Evolutionary conservation across 1,139 yeast genomes (phyloP), one percentile per base, ranked within the genome.

Genomic region (Pichia sp.): DNA sequence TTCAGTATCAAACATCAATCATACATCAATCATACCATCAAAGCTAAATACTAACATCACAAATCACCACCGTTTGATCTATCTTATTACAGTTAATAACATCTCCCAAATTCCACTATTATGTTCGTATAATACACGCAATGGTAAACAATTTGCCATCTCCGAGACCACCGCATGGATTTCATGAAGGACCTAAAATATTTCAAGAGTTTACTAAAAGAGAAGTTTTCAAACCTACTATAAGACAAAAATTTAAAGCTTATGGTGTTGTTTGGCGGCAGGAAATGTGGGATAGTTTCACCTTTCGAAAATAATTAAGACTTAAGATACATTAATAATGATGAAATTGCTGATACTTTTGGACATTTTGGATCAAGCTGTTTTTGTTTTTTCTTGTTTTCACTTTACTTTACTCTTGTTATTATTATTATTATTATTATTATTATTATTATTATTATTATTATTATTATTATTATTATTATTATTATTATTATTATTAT

Each of bases 41-140:
- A 3, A 28, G 9, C n/a, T 13, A 29, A 16, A 18, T 28, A 29
- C 45, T 39, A 19, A 39, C 28, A 19, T 39, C 16, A 22, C 22
- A 25, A 30, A 31, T 10, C 16, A 31, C 25, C 25, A 22, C 25
- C 25, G 4, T 4, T 22, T 22, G 25, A 22, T 22, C 25, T 22
- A 22, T 22, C 4, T 22, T 25, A 22, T 11, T 29, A 25, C 33
- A 75, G 73, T 71, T 86, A 9, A 74, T 87, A 59, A 74, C 73
- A 44, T 84, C 93, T 9, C 80, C 77, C 0, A 72, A 77, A 1
- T 89, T 89, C 63, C 84, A 86, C 61, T 71, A 80, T 45, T 80
- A 86, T 72, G 96, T 88, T 7, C 73, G 83, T 45, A 71, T 73
- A 19, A 70, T 85, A 1, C 86, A 84, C 62, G 84, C 85, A 43